Evolutionary conservation across 2,329 filamentous ascomycete genomes (phyloP), one percentile per base, ranked within the genome.

Genomic region (Penicillium sp.): DNA sequence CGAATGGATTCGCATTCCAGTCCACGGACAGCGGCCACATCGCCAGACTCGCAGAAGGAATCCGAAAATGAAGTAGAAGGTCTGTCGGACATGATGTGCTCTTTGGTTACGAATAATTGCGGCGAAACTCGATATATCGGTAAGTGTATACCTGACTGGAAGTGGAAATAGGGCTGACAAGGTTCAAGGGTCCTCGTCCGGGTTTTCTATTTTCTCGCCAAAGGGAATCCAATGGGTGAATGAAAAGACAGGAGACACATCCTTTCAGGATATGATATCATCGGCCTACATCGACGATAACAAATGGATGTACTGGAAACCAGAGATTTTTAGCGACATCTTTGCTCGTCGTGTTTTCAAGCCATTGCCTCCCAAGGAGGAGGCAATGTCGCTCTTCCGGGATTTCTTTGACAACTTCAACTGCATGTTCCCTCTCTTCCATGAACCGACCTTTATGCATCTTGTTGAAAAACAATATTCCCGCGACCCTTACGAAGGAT

Each of bases 321-420:
- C 93, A n/a, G 93, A 98, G 74, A 90, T 98, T 26, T 98, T 98
- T 76, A 88, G 90, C 54, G 94, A 98, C 75, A 86, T 99, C 21
- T 98, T 98, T 79, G 88, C 89, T 57, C 88, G 93, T 44, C 89
- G 90, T 17, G 85, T 97, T 30, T 97, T 94, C 82, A 90, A 90
- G 64, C 90, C 88, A 17, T 78, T 98, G 35, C 95, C 95, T 3
- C 84, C 91, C 0, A 96, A 96, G 76, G 84, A 88, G n/a, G 93
- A 97, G 78, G 92, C 93, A 0, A 77, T 96, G 64, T 96, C 92
- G 1, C 81, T 98, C 44, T 86, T 97, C 64, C 92, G 91, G 76
- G 95, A 99, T 76, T 99, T 90, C 73, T 99, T 99, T 69, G 92
- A 96, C 72, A 97, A 97, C 79, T 98, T 99, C 84, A 99, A 99